These are phyloP conservation scores for Ampelomyces quisqualis DNA, from an alignment of 2,329 filamentous ascomycete species.

Conservation along the genomic window DNA sequence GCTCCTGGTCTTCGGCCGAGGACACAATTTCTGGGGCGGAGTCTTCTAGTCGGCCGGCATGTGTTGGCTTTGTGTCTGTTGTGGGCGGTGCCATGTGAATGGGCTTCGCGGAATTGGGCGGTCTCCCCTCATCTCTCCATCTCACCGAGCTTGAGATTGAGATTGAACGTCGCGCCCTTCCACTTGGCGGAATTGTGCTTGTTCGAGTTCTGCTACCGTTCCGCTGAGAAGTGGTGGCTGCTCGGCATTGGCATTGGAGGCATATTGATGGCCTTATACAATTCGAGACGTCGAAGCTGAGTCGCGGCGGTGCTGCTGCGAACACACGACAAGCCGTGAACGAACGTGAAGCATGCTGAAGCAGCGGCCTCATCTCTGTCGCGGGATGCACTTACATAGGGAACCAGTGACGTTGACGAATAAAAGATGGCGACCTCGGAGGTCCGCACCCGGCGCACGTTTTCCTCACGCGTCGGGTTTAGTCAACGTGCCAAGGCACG, in stretches of 20 bases:
- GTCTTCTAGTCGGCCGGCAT: conserved; percentile 5
- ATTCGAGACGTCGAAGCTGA: conserved; percentile 10
- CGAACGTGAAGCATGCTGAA: conserved; percentile 45
- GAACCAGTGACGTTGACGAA: conserved; percentile 13
- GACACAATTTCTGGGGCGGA: conserved; percentile 10
- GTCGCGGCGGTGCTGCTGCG: conserved; percentile 13
- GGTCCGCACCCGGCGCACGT: conserved; percentile 11
- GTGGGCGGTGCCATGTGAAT: conserved; percentile 27
- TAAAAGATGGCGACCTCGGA: conserved; percentile 15
- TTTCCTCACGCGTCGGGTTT: conserved; percentile 19
- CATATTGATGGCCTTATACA: conserved; percentile 25
- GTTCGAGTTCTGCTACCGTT: conserved; percentile 9
- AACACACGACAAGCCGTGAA: conserved; percentile 22
- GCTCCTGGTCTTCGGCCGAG: conserved; percentile 18
- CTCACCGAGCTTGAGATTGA: conserved; percentile 22
- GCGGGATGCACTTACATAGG: conserved; percentile 28
- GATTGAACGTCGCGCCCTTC: conserved; percentile 14
- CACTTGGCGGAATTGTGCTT: not conserved
- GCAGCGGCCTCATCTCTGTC: conserved; percentile 44
- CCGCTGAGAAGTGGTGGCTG: conserved; percentile 17
- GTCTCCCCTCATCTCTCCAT: conserved; percentile 24
- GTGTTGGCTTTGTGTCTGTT: conserved; percentile 10
- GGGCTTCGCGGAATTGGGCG: conserved; percentile 13
- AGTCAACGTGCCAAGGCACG: conserved; percentile 28
- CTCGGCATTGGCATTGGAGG: conserved; percentile 34